These are phyloP conservation scores for Teratosphaeria pseudoeucalypti DNA, from an alignment of 2,329 filamentous ascomycete genomes.

Conservation along the genomic window DNA sequence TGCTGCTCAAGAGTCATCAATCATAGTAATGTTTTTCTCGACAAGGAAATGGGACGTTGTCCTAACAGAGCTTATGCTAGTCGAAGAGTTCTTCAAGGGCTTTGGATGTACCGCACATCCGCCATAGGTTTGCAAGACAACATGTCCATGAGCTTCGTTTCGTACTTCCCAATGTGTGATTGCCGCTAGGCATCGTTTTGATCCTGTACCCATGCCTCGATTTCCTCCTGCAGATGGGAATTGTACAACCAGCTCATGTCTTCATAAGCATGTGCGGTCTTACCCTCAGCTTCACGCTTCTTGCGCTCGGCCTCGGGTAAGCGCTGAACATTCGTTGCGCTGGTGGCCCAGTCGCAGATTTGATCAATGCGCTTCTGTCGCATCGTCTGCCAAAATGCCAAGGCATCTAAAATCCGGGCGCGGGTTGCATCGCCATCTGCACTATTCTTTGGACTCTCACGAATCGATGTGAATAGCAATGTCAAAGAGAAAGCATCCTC, in stretches of 20 bases:
- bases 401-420: constrained; percentile 3
- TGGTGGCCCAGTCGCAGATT: constrained; percentile 11
- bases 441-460: neutral
- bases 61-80: neutral
- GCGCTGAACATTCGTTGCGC: constrained; percentile 12
- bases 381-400: constrained; percentile 14
- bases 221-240: constrained; percentile 8
- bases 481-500: constrained; percentile 44
- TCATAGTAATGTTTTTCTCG: neutral
- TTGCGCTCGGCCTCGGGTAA: constrained; percentile 14
- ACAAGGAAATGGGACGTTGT: neutral
- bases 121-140: neutral
- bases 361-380: constrained; percentile 16
- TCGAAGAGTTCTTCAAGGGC: neutral
- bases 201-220: constrained; percentile 7
- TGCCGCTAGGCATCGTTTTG: neutral
- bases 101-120: neutral
- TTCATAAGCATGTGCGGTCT: constrained; percentile 6
- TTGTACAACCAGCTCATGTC: constrained; percentile 13
- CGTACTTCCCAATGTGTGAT: neutral
- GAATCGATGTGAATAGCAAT: constrained; percentile 23
- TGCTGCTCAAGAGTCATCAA: neutral
- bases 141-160: neutral
- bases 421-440: neutral
- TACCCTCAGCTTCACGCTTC: constrained; percentile 9